Percentiles rank a stretch among this genome's conserved stretches.
Evolutionary conservation across 2,329 filamentous ascomycete genomes (phyloP).

Genomic region (Fusarium foetens): DNA sequence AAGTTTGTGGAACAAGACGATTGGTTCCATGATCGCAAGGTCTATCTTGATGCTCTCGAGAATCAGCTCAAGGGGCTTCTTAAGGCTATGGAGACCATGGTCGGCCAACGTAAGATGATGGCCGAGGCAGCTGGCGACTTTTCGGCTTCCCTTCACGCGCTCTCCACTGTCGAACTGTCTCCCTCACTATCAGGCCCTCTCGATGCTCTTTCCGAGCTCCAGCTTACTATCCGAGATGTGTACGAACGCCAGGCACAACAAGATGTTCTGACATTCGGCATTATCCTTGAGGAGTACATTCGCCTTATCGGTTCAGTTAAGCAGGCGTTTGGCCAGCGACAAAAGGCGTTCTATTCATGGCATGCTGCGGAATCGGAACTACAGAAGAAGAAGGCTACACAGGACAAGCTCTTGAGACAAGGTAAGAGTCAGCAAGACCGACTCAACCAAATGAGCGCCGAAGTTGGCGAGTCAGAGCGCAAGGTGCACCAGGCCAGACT

Average conservation of each 20-base stretch:
- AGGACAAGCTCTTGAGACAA: slow-evolving; percentile 95
- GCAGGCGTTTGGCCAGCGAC: slow-evolving; percentile 88
- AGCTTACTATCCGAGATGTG: slow-evolving; percentile 91
- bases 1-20: slow-evolving; percentile 99
- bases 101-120: slow-evolving; percentile 90
- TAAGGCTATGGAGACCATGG: slow-evolving; percentile 94
- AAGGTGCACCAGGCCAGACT: slow-evolving; percentile 90
- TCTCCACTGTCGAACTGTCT: slow-evolving; percentile 92
- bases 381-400: slow-evolving; percentile 85
- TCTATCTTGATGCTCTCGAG: slow-evolving; percentile 94
- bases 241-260: slow-evolving; percentile 98
- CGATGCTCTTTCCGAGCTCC: slow-evolving; percentile 90
- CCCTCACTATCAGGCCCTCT: slow-evolving; percentile 87
- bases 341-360: slow-evolving; percentile 97
- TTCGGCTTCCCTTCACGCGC: slow-evolving; percentile 88
- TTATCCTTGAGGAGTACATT: slow-evolving; percentile 98
- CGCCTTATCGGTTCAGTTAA: slow-evolving; percentile 95
- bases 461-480: slow-evolving; percentile 94
- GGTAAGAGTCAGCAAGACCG: slow-evolving; percentile 96
- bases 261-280: slow-evolving; percentile 93
- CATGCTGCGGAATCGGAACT: slow-evolving; percentile 90
- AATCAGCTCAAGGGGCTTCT: slow-evolving; percentile 89
- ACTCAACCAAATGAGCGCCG: slow-evolving; percentile 88
- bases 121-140: slow-evolving; percentile 95
- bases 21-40: slow-evolving; percentile 97